Percentiles rank a stretch among this genome's conserved stretches.
Evolutionary conservation across 2,329 filamentous ascomycete species (phyloP).

Genomic region (Penicillium oxalicum): DNA sequence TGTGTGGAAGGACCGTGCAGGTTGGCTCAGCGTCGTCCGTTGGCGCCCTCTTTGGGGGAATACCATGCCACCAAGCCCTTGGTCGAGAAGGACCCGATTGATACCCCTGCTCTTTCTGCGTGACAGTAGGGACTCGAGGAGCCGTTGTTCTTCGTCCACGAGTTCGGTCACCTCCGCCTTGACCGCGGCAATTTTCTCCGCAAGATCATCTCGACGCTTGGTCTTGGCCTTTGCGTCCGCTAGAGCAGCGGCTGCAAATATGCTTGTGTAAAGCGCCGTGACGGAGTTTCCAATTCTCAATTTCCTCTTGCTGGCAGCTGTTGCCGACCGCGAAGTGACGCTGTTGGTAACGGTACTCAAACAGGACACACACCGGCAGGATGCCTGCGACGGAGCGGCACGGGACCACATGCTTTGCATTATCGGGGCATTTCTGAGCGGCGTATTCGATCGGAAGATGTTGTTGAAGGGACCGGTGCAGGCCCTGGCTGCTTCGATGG

Average conservation of each 20-base stretch:
- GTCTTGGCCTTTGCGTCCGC: conserved; percentile 38
- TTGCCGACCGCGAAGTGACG: conserved; percentile 31
- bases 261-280: conserved; percentile 41
- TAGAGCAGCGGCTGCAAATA: conserved; percentile 39
- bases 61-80: conserved; percentile 22
- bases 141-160: conserved; percentile 34
- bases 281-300: conserved; percentile 40
- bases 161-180: conserved; percentile 38
- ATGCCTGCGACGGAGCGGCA: conserved; percentile 32
- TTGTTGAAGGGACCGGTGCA: conserved; percentile 9
- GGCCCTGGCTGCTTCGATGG: conserved; percentile 15
- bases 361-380: conserved; percentile 40
- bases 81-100: conserved; percentile 18
- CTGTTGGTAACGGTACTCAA: conserved; percentile 31
- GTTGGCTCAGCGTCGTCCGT: conserved; percentile 9
- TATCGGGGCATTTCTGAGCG: conserved; percentile 29
- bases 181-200: conserved; percentile 39
- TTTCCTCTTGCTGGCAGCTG: conserved; percentile 33
- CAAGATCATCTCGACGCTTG: conserved; percentile 35
- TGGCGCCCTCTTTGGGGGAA: conserved; percentile 8
- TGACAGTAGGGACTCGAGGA: conserved; percentile 28
- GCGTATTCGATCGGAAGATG: background rate
- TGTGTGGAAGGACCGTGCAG: conserved; percentile 17
- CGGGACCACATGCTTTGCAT: conserved; percentile 44
- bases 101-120: conserved; percentile 17